Base-by-base conservation (phyloP, 2,329 filamentous ascomycete species). In the Penicillium polonicum region DNA sequence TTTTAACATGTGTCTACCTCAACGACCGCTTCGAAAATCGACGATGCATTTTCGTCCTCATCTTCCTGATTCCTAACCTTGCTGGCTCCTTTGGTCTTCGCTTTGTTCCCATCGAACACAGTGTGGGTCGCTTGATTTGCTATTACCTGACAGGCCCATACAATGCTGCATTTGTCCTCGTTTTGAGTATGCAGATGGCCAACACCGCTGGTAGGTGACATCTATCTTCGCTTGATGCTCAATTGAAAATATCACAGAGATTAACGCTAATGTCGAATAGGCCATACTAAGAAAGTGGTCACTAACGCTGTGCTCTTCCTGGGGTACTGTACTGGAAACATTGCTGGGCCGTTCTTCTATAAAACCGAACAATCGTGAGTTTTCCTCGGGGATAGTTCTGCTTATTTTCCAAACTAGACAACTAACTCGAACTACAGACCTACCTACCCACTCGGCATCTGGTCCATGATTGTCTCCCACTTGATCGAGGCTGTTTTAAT, bases 291-390 rank as follows among this genome's bases (percentile, higher is more conserved):
- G 68, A 86, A 88, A 67, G 83, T 87, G 45, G 81, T 86, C 27
- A 84, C 84, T n/a, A 85, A 85, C 23, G 84, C 82, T 1, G 80
- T 85, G 56, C 76, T 86, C 2, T 86, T 85, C 72, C 75, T 87
- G 10, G 83, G 83, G 0, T 83, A 83, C 55, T 86, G 83, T 64
- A 78, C 82, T 1, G 85, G 84, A 5, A 87, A 87, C 64, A 85
- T 87, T 42, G 80, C 79, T 4, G 82, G 84, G 0, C 85, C 85
- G 0, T 86, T 87, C 70, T 87, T 87, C 72, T 88, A 86, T 70
- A 80, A 81, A 50, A 72, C 78, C 0, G 66, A 76, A n/a, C 83
- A 88, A 64, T 71, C 76, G 64, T 76, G 60, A n/a, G 66, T 44
- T 39, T 9, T 13, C 15, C 2, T 10, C 10, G 19, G 0, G 2